Percentiles rank a stretch among this genome's conserved stretches.
Conservation (phyloP, 176 grass and related monocot genomes). For the Neostapfia colusana region DNA sequence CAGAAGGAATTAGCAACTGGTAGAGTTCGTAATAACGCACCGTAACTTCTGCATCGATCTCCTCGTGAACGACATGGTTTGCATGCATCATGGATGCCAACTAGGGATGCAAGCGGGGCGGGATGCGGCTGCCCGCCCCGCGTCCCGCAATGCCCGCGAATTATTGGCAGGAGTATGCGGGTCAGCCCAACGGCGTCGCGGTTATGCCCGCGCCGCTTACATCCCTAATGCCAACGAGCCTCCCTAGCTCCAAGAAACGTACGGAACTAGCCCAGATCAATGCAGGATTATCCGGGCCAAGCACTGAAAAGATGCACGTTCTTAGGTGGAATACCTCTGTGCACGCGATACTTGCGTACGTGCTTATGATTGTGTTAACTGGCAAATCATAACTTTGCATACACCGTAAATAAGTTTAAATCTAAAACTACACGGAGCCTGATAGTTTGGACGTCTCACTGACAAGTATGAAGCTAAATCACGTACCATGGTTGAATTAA, state of each 20-base stretch:
- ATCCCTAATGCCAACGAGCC: constrained; percentile 14
- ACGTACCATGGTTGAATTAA: neutral
- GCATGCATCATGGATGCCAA: constrained; percentile 1
- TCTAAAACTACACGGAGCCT: neutral
- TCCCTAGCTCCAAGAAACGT: constrained; percentile 36
- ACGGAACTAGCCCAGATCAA: constrained; percentile 34
- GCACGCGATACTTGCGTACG: neutral
- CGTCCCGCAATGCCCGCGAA: no score
- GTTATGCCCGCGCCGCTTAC: no score
- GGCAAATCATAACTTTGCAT: neutral
- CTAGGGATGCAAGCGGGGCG: no score
- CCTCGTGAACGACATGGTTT: neutral
- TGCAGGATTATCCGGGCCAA: constrained; percentile 9
- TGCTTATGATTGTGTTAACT: neutral
- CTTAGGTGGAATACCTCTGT: constrained; percentile 19
- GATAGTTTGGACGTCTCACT: neutral
- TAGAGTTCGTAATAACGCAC: neutral
- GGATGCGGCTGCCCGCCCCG: no score
- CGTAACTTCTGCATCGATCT: neutral
- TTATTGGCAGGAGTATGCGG: no score
- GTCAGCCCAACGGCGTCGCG: no score
- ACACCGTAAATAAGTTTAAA: neutral
- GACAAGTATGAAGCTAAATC: neutral
- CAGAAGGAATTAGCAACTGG: neutral
- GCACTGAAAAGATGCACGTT: constrained; percentile 11